Evolutionary conservation across 305 asterid genomes (phyloP).

Genomic region (Plantago lanceolata): DNA sequence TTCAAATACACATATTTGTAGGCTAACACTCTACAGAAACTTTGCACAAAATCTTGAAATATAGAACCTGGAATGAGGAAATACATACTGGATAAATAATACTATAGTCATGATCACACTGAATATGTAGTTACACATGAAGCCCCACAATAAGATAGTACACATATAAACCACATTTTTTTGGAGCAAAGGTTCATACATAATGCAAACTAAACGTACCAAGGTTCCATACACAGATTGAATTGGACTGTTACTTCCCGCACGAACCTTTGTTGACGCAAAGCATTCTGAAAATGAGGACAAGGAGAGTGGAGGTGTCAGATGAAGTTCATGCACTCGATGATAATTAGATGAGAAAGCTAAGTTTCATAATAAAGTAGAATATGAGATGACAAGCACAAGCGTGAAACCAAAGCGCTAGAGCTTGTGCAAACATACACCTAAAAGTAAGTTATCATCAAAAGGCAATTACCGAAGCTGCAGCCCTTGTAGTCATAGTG

Average conservation of each 20-base stretch:
- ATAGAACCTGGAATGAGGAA: not conserved
- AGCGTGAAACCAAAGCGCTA: not conserved
- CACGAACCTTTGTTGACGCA: conserved; percentile 82
- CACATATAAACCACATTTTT: not conserved
- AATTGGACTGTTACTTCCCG: conserved; percentile 87
- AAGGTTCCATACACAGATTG: conserved; percentile 95
- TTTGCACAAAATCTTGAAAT: not conserved
- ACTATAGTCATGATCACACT: conserved; percentile 5
- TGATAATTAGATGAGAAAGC: conserved; percentile 16
- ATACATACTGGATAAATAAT: conserved; percentile 1
- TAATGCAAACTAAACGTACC: conserved; percentile 45
- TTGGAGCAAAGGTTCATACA: conserved; percentile 11
- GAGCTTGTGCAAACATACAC: not conserved
- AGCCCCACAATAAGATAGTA: conserved; percentile 9
- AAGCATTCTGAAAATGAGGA: conserved; percentile 57
- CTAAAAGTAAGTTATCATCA: conserved; percentile 20
- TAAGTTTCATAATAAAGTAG: conserved; percentile 12
- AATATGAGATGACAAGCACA: not conserved
- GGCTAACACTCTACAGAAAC: not conserved
- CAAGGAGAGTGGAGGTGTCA: conserved; percentile 14
- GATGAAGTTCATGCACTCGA: conserved; percentile 13
- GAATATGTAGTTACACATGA: not conserved
- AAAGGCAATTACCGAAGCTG: conserved; percentile 79
- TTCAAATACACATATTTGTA: not conserved
- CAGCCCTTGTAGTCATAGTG: conserved; percentile 96